phyloP scores from a whole-genome alignment of 2,329 filamentous ascomycete species.

The Talaromyces albobiverticillius region DNA sequence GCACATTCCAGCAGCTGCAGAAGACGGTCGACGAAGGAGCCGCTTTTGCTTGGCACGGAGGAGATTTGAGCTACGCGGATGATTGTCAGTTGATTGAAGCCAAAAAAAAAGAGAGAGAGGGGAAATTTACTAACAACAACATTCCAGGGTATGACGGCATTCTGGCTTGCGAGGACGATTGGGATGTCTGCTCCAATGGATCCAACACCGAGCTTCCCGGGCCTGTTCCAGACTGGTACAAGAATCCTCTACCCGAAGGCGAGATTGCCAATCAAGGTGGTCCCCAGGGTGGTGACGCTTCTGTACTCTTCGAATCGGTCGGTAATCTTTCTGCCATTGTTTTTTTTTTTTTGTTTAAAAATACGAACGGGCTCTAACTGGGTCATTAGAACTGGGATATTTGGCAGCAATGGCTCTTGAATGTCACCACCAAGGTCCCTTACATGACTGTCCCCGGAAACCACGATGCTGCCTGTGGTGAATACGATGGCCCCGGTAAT shows the following conservation, averaged over 20 bases:
- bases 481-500: conserved; percentile 48
- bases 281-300: conserved; percentile 49
- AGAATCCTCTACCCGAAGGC: conserved; percentile 44
- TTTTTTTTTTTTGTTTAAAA: too few relatives aligned
- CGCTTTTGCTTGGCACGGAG: conserved; percentile 52
- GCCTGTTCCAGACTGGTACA: conserved; percentile 40
- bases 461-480: conserved; percentile 49
- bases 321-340: too few relatives aligned
- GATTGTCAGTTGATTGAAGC: conserved; percentile 42
- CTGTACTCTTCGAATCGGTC: conserved; percentile 49
- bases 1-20: conserved; percentile 46
- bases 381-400: conserved; percentile 56
- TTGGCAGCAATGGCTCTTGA: conserved; percentile 51
- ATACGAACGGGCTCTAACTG: too few relatives aligned
- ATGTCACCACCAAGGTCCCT: conserved; percentile 43
- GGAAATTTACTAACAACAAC: background rate
- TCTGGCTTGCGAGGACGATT: conserved; percentile 46
- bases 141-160: conserved; percentile 33
- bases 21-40: conserved; percentile 44
- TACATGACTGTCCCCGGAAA: conserved; percentile 54
- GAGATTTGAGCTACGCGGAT: conserved; percentile 52
- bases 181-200: conserved; percentile 54
- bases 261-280: conserved; percentile 47
- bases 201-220: conserved; percentile 41
- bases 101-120: background rate